These are phyloP conservation scores for Ceratocystis alfenasii DNA, from an alignment of 2,329 filamentous ascomycete species.

Conservation along the genomic window DNA sequence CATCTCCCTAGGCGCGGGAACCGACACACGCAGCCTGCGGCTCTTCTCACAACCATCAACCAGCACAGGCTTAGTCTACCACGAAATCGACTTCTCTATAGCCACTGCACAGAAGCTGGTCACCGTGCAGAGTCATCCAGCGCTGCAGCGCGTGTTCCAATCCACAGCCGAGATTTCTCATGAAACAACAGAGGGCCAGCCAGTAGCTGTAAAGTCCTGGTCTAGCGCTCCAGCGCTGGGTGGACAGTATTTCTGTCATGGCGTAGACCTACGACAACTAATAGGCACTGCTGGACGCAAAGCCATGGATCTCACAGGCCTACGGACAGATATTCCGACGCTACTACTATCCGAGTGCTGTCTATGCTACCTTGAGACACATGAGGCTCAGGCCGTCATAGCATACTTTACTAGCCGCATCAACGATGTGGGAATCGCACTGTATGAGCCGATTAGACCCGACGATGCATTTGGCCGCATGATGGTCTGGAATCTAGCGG, in stretches of 20 bases:
- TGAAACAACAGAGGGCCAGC: conserved; percentile 25
- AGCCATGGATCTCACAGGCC: conserved; percentile 29
- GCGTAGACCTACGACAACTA: conserved; percentile 58
- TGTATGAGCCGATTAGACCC: conserved; percentile 84
- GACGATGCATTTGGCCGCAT: conserved; percentile 78
- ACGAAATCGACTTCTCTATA: conserved; percentile 79
- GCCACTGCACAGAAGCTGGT: conserved; percentile 58
- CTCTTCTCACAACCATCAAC: conserved; percentile 41
- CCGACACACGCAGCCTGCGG: conserved; percentile 79
- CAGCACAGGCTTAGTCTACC: conserved; percentile 53
- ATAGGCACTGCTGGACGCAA: conserved; percentile 5
- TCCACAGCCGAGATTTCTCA: conserved; percentile 24
- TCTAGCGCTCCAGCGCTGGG: conserved; percentile 28
- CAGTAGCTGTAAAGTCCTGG: background rate
- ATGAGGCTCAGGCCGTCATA: conserved; percentile 52
- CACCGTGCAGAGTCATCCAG: conserved; percentile 37
- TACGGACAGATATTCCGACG: conserved; percentile 55
- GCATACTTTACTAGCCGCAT: conserved; percentile 49
- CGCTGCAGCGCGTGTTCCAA: conserved; percentile 32
- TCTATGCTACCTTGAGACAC: conserved; percentile 68
- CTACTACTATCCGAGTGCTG: conserved; percentile 91
- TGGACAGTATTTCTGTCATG: conserved; percentile 45
- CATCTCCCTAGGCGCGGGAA: conserved; percentile 83
- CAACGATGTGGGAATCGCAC: conserved; percentile 44
- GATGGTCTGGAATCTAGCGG: conserved; percentile 82